Base-by-base conservation (phyloP, 2,329 filamentous ascomycete species). In the Xylaria sp. region DNA sequence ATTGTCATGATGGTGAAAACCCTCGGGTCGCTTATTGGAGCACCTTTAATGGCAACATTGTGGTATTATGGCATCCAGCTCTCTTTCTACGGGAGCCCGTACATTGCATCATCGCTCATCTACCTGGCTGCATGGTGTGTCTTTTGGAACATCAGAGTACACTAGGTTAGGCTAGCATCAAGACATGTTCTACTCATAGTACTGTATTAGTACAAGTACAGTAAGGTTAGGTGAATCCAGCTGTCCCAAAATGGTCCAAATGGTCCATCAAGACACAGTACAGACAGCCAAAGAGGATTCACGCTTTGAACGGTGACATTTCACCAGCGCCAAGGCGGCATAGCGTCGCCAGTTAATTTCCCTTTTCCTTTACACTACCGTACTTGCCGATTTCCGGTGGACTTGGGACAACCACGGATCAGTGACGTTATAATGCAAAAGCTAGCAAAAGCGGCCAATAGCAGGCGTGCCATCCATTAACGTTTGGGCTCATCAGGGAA, bases 1-100 rank as follows among this genome's bases (percentile, higher is more conserved):
- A 76, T 83, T n/a, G 80, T 81, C 13, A 83, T 83, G 80, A 73
- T 83, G 66, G 74, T 81, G 1, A 81, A 81, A 70, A 81, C 80
- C 0, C 70, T 79, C 0, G 81, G 81, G 3, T 80, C 80, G 6
- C 72, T 83, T 9, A 58, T 83, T 0, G 81, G 81, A 0, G 80
- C 80, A 1, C 79, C 80, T 0, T 65, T 80, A 8, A 83, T 83
- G 80, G 79, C 80, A 3, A 62, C 73, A 1, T 54, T 81, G 2
- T 83, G 81, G 81, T 77, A 83, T 4, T 67, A 68, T n/a, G 81
- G 79, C 2, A 78, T 83, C 13, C 70, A 71, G 0, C 63, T 76
- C 9, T 65, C 60, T 7, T 70, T 72, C 3, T 63, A 79, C 29
- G 79, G 79, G 0, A 59, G 76, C 58, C 79, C 79, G 3, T 81